Conservation (phyloP, 2,329 filamentous ascomycete species). For the Verticillium dahliae region DNA sequence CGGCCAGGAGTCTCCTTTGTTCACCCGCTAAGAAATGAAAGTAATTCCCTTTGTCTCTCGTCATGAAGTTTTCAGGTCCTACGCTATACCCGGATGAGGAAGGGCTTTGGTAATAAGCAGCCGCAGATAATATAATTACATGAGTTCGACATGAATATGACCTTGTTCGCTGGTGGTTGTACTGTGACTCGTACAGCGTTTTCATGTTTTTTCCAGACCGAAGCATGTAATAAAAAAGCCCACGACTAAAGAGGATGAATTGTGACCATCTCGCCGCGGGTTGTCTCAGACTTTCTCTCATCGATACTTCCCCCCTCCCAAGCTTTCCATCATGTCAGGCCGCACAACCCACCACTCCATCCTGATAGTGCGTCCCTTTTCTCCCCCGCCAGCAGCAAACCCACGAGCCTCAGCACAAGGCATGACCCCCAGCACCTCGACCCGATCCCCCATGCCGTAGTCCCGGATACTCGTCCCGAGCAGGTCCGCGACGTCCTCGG, state of each 20-base stretch:
- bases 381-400: neutral
- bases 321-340: neutral
- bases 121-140: neutral
- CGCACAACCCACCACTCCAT: neutral
- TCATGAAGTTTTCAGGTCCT: neutral
- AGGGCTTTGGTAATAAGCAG: neutral
- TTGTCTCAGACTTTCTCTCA: too few relatives aligned
- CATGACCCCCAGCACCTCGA: neutral
- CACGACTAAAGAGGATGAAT: too few relatives aligned
- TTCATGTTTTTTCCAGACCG: too few relatives aligned
- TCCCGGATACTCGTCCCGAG: neutral
- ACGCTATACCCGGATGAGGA: slow-evolving; percentile 2
- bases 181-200: too few relatives aligned
- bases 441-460: neutral
- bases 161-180: too few relatives aligned
- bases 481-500: neutral
- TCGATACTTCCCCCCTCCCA: too few relatives aligned
- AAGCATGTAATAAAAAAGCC: too few relatives aligned
- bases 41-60: neutral
- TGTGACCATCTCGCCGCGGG: too few relatives aligned
- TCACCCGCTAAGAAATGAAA: neutral
- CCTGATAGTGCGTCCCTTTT: neutral
- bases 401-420: neutral
- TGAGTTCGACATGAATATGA: neutral
- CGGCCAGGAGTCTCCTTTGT: neutral